A percentile compares a stretch with the other conserved stretches of the same genome.
Evolutionary conservation across 129 eudicot genomes (phyloP).

Genomic region (Helichrysum umbraculigerum): DNA sequence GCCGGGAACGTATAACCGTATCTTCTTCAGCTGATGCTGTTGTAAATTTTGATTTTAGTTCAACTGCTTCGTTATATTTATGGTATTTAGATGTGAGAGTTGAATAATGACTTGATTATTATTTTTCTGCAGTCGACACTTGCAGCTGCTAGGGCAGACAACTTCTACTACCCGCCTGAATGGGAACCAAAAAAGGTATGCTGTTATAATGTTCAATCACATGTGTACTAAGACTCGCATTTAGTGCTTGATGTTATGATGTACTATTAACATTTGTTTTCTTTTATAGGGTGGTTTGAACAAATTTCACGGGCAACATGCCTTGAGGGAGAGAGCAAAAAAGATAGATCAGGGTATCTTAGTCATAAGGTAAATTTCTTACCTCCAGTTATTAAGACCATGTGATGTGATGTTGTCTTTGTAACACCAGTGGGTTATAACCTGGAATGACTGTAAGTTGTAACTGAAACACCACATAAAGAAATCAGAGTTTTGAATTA

Average conservation of each 20-base stretch:
- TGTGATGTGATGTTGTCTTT: neutral
- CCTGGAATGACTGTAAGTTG: neutral
- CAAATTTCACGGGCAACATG: conserved; percentile 97
- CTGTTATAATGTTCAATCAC: neutral
- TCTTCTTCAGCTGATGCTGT: neutral
- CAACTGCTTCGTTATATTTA: neutral
- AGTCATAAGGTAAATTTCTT: conserved; percentile 71
- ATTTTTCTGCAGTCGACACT: conserved; percentile 74
- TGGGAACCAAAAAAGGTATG: conserved; percentile 91
- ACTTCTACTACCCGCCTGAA: conserved; percentile 97
- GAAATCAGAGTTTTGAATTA: neutral
- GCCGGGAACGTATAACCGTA: neutral
- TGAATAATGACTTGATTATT: conserved; percentile 11
- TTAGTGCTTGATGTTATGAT: neutral
- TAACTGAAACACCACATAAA: conserved; percentile 4
- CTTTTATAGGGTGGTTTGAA: conserved; percentile 79
- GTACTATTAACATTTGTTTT: neutral
- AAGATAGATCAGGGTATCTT: conserved; percentile 96
- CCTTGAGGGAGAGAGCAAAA: conserved; percentile 92
- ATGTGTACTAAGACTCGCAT: neutral
- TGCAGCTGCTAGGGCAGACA: conserved; percentile 99
- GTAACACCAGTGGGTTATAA: conserved; percentile 1
- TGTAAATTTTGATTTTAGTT: neutral
- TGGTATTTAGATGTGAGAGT: neutral
- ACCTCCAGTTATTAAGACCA: neutral